Base-by-base conservation (phyloP, 202 grass and related monocot genomes). In the Sporobolus alterniflorus region DNA sequence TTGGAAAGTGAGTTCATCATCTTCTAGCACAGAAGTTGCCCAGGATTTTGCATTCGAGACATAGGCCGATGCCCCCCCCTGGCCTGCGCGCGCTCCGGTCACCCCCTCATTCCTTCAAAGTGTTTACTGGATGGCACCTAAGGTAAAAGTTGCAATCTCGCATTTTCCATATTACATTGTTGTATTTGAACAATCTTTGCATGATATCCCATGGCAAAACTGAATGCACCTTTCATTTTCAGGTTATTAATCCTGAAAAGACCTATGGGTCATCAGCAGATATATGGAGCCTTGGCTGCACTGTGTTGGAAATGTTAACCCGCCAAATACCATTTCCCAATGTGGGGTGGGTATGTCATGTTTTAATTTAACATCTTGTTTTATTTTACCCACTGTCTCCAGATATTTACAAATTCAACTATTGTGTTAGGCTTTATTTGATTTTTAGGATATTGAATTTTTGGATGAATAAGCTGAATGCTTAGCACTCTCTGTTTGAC, bases 91-190 rank as follows among this genome's bases (percentile, higher is more conserved):
- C n/a, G n/a, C n/a, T n/a, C n/a, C n/a, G n/a, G n/a, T n/a, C n/a
- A n/a, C n/a, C n/a, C n/a, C n/a, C n/a, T n/a, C n/a, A n/a, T n/a
- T n/a, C n/a, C n/a, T n/a, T n/a, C n/a, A n/a, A 94, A 99, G 97
- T 84, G 97, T 99, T 68, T 99, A 96, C 81, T 99, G 97, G 97
- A 99, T 99, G 97, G 93, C 97, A 73, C 97, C 97, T 18, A 93
- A 99, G 97, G 97, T 99, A 87, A 78, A 71, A 82, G n/a, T 72
- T 72, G 22, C 42, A 46, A 15, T 51, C 79, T 80, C 54, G 48
- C 48, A 0, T 60, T 64, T 78, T 25, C 67, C 7, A 57, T 84
- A 20, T 60, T 71, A 79, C 64, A 31, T 74, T 43, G 36, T 22
- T 6, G 28, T 21, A 21, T 72, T 75, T 56, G 22, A 64, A 67